These are phyloP conservation scores for Mycena alexandri DNA, from an alignment of 768 basidiomycete species.

Conservation along the genomic window DNA sequence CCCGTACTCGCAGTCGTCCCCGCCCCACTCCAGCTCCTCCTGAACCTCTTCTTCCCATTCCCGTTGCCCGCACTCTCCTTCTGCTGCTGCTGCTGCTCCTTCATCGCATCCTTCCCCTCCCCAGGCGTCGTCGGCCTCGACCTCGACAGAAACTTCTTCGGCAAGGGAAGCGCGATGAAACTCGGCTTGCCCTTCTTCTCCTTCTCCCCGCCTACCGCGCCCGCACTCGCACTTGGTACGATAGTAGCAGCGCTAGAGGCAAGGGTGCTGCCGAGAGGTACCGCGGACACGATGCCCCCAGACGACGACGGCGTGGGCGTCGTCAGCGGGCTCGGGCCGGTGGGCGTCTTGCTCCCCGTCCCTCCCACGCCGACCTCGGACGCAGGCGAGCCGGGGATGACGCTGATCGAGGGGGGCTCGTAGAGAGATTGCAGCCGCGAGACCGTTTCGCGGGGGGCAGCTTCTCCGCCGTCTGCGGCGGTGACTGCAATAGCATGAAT, in stretches of 20 bases:
- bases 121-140: constrained; percentile 38
- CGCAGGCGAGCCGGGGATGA: constrained; percentile 26
- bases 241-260: neutral
- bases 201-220: too few relatives aligned
- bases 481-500: neutral
- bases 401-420: constrained; percentile 24
- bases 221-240: too few relatives aligned
- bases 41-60: constrained; percentile 42
- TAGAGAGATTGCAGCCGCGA: constrained; percentile 28
- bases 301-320: constrained; percentile 37
- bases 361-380: neutral
- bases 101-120: constrained; percentile 21
- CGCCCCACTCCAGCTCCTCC: constrained; percentile 44
- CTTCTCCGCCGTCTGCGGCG: neutral
- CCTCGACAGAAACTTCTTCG: constrained; percentile 29
- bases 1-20: neutral
- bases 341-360: constrained; percentile 18
- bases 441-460: neutral
- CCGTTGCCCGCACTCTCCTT: neutral
- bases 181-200: constrained; percentile 30
- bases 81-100: constrained; percentile 2
- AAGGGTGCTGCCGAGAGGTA: neutral
- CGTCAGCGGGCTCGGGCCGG: constrained; percentile 33
- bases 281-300: neutral
- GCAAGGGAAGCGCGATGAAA: constrained; percentile 37